Evolutionary conservation across 1,284 basidiomycete species (phyloP).

Genomic region (Ganoderma sp.): DNA sequence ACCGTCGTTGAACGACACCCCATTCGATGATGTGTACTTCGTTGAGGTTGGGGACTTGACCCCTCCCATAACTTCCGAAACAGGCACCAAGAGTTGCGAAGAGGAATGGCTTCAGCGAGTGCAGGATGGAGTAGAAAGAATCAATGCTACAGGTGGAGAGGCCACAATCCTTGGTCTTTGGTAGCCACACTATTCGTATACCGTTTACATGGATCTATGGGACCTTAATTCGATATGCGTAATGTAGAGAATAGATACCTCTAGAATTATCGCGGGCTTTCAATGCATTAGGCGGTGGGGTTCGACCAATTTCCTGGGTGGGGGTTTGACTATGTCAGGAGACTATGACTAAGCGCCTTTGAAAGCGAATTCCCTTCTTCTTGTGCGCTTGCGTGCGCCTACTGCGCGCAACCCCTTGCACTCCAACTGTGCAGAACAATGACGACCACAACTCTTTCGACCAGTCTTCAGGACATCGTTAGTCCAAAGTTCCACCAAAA

Average conservation of each 20-base stretch:
- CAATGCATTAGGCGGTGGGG: not conserved
- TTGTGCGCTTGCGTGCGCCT: constrained; percentile 20
- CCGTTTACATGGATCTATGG: not conserved
- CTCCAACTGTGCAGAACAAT: constrained; percentile 26
- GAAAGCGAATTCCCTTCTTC: constrained; percentile 25
- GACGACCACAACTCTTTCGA: constrained; percentile 51
- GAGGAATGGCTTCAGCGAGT: constrained; percentile 42
- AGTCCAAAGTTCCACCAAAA: constrained; percentile 93
- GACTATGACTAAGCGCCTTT: constrained; percentile 10
- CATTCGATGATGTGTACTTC: constrained; percentile 64
- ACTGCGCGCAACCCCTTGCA: constrained; percentile 36
- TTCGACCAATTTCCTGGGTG: not conserved
- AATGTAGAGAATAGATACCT: not conserved
- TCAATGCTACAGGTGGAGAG: constrained; percentile 44
- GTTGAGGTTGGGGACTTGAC: constrained; percentile 40
- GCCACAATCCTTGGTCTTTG: constrained; percentile 40
- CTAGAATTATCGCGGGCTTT: not conserved
- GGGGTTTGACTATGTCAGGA: not conserved
- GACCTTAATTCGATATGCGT: not conserved
- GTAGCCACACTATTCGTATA: constrained; percentile 24
- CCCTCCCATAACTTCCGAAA: constrained; percentile 17
- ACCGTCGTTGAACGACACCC: constrained; percentile 52
- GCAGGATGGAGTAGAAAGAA: constrained; percentile 43
- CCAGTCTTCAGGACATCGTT: constrained; percentile 73
- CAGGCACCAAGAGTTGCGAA: constrained; percentile 18